These are phyloP conservation scores for Clarireedia monteithiana DNA, from an alignment of 2,329 filamentous ascomycete species.

Conservation along the genomic window DNA sequence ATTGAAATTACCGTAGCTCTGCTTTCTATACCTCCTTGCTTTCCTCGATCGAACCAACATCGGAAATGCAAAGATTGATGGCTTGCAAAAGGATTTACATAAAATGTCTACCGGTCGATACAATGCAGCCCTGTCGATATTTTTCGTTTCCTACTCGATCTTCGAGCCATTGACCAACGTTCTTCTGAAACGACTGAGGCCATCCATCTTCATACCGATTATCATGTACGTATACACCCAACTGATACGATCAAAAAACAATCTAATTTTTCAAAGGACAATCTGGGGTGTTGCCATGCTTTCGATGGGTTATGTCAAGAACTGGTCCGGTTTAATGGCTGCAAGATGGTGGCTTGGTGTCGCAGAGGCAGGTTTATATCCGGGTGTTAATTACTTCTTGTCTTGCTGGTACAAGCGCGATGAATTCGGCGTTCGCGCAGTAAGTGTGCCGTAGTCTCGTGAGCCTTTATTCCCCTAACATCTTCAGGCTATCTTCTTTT, in stretches of 20 bases:
- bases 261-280: slow-evolving; percentile 34
- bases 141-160: slow-evolving; percentile 78
- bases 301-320: slow-evolving; percentile 33
- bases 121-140: slow-evolving; percentile 70
- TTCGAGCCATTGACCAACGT: slow-evolving; percentile 72
- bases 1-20: slow-evolving; percentile 37
- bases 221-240: slow-evolving; percentile 59
- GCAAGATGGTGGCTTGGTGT: slow-evolving; percentile 56
- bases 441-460: slow-evolving; percentile 25
- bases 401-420: slow-evolving; percentile 76
- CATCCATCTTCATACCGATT: slow-evolving; percentile 70
- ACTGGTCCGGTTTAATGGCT: slow-evolving; percentile 28
- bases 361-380: slow-evolving; percentile 70
- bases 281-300: slow-evolving; percentile 63
- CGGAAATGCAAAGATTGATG: slow-evolving; percentile 60
- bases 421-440: slow-evolving; percentile 73
- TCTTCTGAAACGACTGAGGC: slow-evolving; percentile 62
- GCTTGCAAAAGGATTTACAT: slow-evolving; percentile 51
- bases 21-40: slow-evolving; percentile 66
- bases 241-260: not conserved
- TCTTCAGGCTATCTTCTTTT: slow-evolving; percentile 76
- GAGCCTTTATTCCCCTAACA: not conserved
- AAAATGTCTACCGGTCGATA: slow-evolving; percentile 58
- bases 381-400: slow-evolving; percentile 72
- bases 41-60: slow-evolving; percentile 76